Evolutionary conservation across 106 monocot species (phyloP).

Genomic region (Agapanthus africanus): DNA sequence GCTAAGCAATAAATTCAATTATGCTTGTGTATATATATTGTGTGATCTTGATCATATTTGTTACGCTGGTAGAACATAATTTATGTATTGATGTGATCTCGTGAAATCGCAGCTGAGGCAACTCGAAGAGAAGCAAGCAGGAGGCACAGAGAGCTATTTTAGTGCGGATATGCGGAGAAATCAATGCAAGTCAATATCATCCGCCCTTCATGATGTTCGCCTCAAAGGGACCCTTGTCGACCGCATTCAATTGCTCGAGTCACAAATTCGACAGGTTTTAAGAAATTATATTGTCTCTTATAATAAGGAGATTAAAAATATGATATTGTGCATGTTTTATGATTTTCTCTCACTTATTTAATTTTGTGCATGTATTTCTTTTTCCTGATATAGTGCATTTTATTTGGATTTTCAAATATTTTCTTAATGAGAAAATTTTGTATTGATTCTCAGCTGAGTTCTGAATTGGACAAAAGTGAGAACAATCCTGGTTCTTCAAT

Average conservation of each 20-base stretch:
- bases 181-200: conserved; percentile 19
- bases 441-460: conserved; percentile 16
- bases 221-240: conserved; percentile 47
- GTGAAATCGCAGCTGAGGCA: conserved; percentile 48
- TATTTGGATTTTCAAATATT: not conserved
- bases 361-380: not conserved
- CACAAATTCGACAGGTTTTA: conserved; percentile 44
- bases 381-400: too few relatives aligned
- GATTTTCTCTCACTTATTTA: not conserved
- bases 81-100: too few relatives aligned
- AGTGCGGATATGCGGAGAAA: conserved; percentile 11
- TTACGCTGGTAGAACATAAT: too few relatives aligned
- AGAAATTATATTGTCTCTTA: not conserved
- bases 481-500: not conserved
- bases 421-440: too few relatives aligned
- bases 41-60: not conserved
- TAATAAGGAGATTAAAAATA: too few relatives aligned
- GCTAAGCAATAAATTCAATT: too few relatives aligned
- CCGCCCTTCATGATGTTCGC: conserved; percentile 29
- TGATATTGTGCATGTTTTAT: not conserved
- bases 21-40: not conserved
- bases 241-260: conserved; percentile 55
- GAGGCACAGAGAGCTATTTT: conserved; percentile 25
- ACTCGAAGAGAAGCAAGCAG: conserved; percentile 54
- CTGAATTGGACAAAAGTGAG: conserved; percentile 13